phyloP scores from a whole-genome alignment of 2,329 filamentous ascomycete species.

The Scortechinia acanthostroma region DNA sequence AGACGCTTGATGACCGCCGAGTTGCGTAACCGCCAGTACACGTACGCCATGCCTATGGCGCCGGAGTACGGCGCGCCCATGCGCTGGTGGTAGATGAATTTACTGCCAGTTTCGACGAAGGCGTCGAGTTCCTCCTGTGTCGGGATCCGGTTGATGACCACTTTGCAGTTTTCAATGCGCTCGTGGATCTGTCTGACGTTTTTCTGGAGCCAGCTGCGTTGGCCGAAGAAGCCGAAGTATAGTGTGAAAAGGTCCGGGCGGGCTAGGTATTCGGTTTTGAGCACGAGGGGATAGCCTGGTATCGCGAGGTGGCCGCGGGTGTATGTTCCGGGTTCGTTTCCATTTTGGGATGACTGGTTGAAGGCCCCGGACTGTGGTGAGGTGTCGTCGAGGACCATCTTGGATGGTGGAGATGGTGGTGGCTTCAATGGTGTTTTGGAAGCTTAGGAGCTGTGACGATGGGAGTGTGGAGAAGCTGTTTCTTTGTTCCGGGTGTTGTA shows the following conservation, averaged over 20 bases:
- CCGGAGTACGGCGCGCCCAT: not conserved
- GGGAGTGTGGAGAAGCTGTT: too few species aligned
- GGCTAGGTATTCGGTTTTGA: slow-evolving; percentile 14
- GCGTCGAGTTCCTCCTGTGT: slow-evolving; percentile 23
- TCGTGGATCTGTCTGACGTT: slow-evolving; percentile 5
- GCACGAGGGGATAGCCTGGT: too few species aligned
- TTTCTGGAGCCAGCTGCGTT: slow-evolving; percentile 9
- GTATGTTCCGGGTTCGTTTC: too few species aligned
- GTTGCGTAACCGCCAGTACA: not conserved
- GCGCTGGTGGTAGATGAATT: slow-evolving; percentile 8
- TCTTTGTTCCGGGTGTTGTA: too few species aligned
- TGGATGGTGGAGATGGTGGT: slow-evolving; percentile 4
- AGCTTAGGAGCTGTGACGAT: too few species aligned
- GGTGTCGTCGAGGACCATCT: slow-evolving; percentile 15
- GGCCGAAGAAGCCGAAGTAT: slow-evolving; percentile 15
- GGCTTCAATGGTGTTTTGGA: too few species aligned
- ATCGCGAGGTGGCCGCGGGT: too few species aligned
- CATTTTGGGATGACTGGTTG: too few species aligned
- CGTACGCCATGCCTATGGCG: not conserved
- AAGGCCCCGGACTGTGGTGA: slow-evolving; percentile 9
- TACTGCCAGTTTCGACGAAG: slow-evolving; percentile 12
- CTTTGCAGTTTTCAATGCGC: slow-evolving; percentile 5
- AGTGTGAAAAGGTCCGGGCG: slow-evolving; percentile 14
- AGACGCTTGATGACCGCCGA: not conserved
- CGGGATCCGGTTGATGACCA: slow-evolving; percentile 12